Evolutionary conservation across 2,329 filamentous ascomycete genomes (phyloP), one percentile per base, ranked within the genome.

Genomic region (Diaporthe caulivora): DNA sequence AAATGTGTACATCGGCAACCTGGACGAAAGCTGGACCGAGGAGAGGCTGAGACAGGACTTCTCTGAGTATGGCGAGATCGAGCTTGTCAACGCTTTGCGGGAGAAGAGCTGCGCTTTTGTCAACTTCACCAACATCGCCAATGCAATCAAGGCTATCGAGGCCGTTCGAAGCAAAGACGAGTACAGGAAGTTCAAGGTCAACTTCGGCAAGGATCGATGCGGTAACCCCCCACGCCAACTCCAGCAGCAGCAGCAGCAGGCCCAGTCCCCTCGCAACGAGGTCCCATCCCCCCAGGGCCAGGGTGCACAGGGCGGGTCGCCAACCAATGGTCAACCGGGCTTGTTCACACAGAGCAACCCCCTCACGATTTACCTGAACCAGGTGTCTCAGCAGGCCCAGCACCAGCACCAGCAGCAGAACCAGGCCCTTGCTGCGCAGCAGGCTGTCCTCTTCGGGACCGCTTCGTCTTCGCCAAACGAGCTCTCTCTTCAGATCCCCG

Each of bases 81-180:
- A 99, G 85, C 87, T 99, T 76, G 95, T 99, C 76, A 99, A 99
- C 85, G 94, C 97, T 21, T 87, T 99, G 74, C 93, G 97, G 70
- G 97, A 99, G 88, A 99, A 99, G 92, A 98, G 95, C 86, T 99
- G 97, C 83, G 97, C 97, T 0, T 99, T 99, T 82, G 97, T 99
- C 82, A 99, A 99, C 86, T 99, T 99, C 83, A 99, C 97, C 81
- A 99, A 99, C 86, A 99, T 99, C 81, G 97, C 97, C 81, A 99
- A 99, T 79, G 97, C 97, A 67, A 99, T 99, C 88, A 99, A 99
- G 87, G 97, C 97, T 1, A 99, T 99, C 77, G 97, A 99, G 84
- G 97, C 95, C 29, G 92, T 99, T 77, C 92, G 97, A 73, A 94
- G 95, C 80, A 95, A 95, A 81, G 97, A 98, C 55, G 97, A 99